A percentile compares a stretch with the other conserved stretches of the same genome.
Evolutionary conservation across 2,329 filamentous ascomycete genomes (phyloP).

Genomic region (Pezicula neosporulosa): DNA sequence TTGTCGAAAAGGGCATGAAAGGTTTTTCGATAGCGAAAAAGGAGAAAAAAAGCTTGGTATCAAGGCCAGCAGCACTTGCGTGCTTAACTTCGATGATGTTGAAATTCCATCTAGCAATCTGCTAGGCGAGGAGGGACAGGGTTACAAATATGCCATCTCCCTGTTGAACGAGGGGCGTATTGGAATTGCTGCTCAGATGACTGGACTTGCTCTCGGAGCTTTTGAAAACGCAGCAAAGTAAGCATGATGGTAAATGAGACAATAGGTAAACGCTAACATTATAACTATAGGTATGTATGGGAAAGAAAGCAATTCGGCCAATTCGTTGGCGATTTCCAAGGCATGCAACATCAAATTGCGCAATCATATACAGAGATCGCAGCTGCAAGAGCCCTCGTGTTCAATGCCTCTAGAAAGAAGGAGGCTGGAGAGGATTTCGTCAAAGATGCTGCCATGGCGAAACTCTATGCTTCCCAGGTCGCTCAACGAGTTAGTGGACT

Average conservation of each 20-base stretch:
- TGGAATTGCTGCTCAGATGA: conserved; percentile 98
- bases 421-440: conserved; percentile 96
- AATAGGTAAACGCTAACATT: conserved; percentile 11
- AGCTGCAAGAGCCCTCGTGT: conserved; percentile 87
- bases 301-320: conserved; percentile 96
- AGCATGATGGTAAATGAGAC: conserved; percentile 23
- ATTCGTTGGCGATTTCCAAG: conserved; percentile 94
- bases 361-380: conserved; percentile 93
- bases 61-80: conserved; percentile 91
- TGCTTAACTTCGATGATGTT: conserved; percentile 96
- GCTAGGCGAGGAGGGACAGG: conserved; percentile 82
- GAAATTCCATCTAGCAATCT: conserved; percentile 85
- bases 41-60: conserved; percentile 99
- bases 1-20: conserved; percentile 84
- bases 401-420: conserved; percentile 96
- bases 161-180: conserved; percentile 95
- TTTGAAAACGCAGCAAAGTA: conserved; percentile 89
- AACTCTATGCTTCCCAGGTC: conserved; percentile 91
- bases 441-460: conserved; percentile 95
- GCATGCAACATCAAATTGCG: conserved; percentile 98
- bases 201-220: conserved; percentile 86
- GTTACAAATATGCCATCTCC: conserved; percentile 96
- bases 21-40: conserved; percentile 98
- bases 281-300: conserved; percentile 72
- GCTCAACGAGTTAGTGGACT: conserved; percentile 80